A percentile compares a stretch with the other conserved stretches of the same genome.
Conservation (phyloP, 2,329 filamentous ascomycete genomes). For the Penicillium crustosum region DNA sequence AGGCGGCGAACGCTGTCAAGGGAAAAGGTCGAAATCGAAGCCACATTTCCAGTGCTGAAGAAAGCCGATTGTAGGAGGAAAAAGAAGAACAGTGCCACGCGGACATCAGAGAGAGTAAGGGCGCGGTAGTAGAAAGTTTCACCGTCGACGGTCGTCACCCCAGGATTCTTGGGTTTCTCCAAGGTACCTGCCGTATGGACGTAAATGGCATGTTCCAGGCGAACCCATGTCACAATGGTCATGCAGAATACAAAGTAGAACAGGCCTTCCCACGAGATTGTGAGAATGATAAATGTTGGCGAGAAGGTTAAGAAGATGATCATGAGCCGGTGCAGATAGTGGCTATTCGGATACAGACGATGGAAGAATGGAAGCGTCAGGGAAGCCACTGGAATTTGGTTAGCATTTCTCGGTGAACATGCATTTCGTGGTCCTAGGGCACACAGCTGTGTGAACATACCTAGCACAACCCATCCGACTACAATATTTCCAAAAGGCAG, state of each 20-base stretch:
- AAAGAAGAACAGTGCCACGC: conserved; percentile 92
- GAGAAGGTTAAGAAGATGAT: conserved; percentile 91
- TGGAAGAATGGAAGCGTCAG: conserved; percentile 79
- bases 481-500: conserved; percentile 85
- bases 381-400: conserved; percentile 59
- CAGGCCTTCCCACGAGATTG: conserved; percentile 93
- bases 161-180: conserved; percentile 29
- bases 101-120: conserved; percentile 76
- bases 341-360: conserved; percentile 72
- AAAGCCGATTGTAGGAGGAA: conserved; percentile 92
- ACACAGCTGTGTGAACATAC: conserved; percentile 49
- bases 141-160: conserved; percentile 36
- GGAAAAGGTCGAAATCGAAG: conserved; percentile 89
- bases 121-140: conserved; percentile 56
- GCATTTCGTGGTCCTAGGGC: background rate
- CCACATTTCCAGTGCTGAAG: conserved; percentile 95
- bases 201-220: conserved; percentile 79
- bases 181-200: conserved; percentile 39
- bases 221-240: conserved; percentile 82
- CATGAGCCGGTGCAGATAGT: conserved; percentile 86
- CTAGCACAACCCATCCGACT: conserved; percentile 76
- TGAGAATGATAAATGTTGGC: conserved; percentile 90
- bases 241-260: conserved; percentile 91
- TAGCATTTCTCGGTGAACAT: conserved; percentile 3
- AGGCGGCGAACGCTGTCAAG: conserved; percentile 85